phyloP scores from a whole-genome alignment of 129 eudicot genomes.

The Dittrichia graveolens region DNA sequence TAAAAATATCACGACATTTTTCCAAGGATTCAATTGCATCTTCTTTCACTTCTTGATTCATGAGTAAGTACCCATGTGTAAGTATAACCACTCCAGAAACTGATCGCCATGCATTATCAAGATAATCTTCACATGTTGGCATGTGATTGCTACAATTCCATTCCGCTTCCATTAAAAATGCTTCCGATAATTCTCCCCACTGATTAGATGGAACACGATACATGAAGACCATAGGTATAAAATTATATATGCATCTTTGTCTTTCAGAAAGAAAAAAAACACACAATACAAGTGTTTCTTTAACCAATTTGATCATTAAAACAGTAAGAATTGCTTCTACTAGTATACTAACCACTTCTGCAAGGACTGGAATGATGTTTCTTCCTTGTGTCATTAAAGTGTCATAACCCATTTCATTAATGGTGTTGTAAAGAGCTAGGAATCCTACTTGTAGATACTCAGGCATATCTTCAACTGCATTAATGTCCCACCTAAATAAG shows the following conservation, averaged over 20 bases:
- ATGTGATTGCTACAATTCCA: background rate
- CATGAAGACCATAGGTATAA: no score
- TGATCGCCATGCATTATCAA: background rate
- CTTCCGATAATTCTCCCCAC: slow-evolving; percentile 5
- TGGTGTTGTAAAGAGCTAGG: background rate
- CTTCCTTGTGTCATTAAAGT: background rate
- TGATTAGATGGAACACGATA: background rate
- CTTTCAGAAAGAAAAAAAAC: background rate
- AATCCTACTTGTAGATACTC: background rate
- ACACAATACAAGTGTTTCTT: background rate
- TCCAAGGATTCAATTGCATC: background rate
- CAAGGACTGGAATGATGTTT: background rate
- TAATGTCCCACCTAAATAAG: background rate
- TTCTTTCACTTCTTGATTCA: background rate
- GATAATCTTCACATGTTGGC: background rate
- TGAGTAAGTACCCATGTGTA: background rate
- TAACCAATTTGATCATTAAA: no score
- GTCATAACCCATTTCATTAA: background rate
- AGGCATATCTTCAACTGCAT: background rate
- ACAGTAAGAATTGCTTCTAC: no score
- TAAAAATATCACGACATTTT: background rate
- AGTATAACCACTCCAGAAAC: background rate
- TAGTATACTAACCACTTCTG: background rate
- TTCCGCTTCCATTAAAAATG: background rate
- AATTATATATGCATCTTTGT: no score